These are phyloP conservation scores for Pestalotiopsis sp. DNA, from an alignment of 2,329 filamentous ascomycete species.

Conservation along the genomic window DNA sequence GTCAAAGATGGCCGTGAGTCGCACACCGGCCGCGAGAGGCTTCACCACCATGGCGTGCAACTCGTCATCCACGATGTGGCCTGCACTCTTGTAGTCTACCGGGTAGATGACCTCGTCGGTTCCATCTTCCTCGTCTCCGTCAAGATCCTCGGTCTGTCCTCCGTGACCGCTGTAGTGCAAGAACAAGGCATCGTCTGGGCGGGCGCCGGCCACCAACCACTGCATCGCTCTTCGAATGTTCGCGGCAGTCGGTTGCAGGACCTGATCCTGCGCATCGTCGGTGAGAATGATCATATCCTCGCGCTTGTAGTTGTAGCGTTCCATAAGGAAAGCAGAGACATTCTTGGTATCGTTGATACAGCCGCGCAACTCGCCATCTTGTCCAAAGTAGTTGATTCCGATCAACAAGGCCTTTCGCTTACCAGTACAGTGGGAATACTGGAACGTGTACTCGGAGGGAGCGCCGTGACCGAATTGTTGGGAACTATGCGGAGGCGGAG, in stretches of 20 bases:
- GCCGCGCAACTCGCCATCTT: constrained; percentile 71
- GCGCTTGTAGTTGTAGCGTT: constrained; percentile 70
- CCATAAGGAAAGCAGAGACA: constrained; percentile 70
- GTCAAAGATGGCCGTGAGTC: constrained; percentile 65
- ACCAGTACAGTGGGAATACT: constrained; percentile 76
- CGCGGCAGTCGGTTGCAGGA: constrained; percentile 73
- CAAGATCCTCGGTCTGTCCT: constrained; percentile 78
- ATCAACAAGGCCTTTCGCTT: constrained; percentile 75
- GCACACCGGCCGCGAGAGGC: constrained; percentile 57
- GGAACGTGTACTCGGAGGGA: constrained; percentile 70
- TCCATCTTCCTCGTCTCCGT: constrained; percentile 80
- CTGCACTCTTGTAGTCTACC: constrained; percentile 77
- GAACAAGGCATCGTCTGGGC: constrained; percentile 76
- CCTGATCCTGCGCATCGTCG: constrained; percentile 71
- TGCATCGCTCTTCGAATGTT: constrained; percentile 77
- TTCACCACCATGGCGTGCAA: constrained; percentile 76
- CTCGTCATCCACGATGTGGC: constrained; percentile 82
- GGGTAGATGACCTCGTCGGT: constrained; percentile 86
- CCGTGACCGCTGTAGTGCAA: constrained; percentile 66
- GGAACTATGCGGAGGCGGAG: constrained; percentile 48
- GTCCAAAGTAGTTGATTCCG: constrained; percentile 80
- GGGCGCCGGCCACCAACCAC: constrained; percentile 73
- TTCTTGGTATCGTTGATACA: constrained; percentile 85
- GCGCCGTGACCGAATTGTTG: constrained; percentile 71
- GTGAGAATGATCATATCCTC: constrained; percentile 83